These are phyloP conservation scores for Aspergillus cristatus DNA, from an alignment of 495 filamentous ascomycete species.

Conservation along the genomic window DNA sequence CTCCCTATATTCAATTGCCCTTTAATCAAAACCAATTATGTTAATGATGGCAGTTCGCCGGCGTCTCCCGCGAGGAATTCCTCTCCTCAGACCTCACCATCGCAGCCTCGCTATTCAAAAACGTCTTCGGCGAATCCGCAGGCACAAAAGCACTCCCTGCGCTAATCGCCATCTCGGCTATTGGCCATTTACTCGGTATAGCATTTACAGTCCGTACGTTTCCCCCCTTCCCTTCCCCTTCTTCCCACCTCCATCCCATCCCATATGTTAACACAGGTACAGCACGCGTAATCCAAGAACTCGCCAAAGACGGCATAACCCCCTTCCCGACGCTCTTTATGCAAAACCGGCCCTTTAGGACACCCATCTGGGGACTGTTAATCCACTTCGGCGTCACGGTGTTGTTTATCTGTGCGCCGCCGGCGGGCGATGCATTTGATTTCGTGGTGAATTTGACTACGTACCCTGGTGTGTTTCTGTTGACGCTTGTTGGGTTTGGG, in stretches of 20 bases:
- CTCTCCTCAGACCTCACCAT: constrained; percentile 16
- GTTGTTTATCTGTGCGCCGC: constrained; percentile 51
- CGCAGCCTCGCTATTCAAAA: constrained; percentile 18
- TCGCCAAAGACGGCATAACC: constrained; percentile 57
- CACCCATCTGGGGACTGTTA: constrained; percentile 49
- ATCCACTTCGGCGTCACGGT: constrained; percentile 54
- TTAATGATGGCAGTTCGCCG: constrained; percentile 13
- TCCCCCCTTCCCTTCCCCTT: neutral
- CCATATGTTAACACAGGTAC: neutral
- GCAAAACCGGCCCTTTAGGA: constrained; percentile 55
- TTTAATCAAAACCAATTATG: too few species aligned
- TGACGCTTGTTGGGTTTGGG: constrained; percentile 12
- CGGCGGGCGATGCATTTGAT: constrained; percentile 50
- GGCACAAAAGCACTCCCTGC: constrained; percentile 19
- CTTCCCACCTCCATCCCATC: too few species aligned
- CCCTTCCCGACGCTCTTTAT: constrained; percentile 53
- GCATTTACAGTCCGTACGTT: constrained; percentile 19
- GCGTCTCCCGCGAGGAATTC: constrained; percentile 20
- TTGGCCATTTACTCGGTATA: constrained; percentile 58
- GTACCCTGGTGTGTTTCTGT: constrained; percentile 31
- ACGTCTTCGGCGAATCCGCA: constrained; percentile 21
- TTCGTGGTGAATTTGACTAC: constrained; percentile 59
- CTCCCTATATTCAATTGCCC: neutral
- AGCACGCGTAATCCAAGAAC: constrained; percentile 57
- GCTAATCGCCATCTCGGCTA: constrained; percentile 52